Percentiles rank a stretch among this genome's conserved stretches.
phyloP scores from a whole-genome alignment of 2,329 filamentous ascomycete species.

The Purpureocillium lavendulum region DNA sequence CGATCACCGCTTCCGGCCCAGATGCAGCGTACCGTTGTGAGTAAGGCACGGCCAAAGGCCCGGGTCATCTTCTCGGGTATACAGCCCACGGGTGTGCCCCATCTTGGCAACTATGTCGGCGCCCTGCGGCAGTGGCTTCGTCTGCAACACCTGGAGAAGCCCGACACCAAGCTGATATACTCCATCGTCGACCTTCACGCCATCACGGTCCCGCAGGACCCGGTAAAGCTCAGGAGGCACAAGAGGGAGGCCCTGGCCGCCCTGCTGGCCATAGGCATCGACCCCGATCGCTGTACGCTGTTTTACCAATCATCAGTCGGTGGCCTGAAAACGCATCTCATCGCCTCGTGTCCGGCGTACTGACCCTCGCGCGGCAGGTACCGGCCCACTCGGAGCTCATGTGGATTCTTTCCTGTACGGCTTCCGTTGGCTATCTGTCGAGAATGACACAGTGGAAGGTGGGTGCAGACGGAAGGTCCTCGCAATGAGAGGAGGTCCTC shows the following conservation, averaged over 20 bases:
- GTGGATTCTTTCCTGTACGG: slow-evolving; percentile 92
- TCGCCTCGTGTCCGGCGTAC: background rate
- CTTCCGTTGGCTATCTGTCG: slow-evolving; percentile 86
- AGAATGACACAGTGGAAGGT: slow-evolving; percentile 99
- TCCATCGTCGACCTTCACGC: slow-evolving; percentile 92
- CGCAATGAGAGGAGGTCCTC: background rate
- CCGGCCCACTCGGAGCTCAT: slow-evolving; percentile 80
- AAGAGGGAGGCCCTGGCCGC: slow-evolving; percentile 71
- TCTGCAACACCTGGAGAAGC: slow-evolving; percentile 56
- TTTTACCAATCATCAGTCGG: slow-evolving; percentile 76
- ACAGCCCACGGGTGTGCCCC: slow-evolving; percentile 88
- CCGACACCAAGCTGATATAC: slow-evolving; percentile 59
- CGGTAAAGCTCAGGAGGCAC: slow-evolving; percentile 50
- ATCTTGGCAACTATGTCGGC: slow-evolving; percentile 91
- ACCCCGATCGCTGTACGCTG: slow-evolving; percentile 66
- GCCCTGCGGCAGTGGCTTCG: slow-evolving; percentile 80
- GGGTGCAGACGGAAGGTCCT: background rate
- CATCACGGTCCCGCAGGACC: slow-evolving; percentile 69
- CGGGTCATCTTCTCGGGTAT: slow-evolving; percentile 85
- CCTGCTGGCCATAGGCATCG: slow-evolving; percentile 74
- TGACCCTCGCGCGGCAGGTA: slow-evolving; percentile 37
- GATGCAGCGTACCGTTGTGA: background rate
- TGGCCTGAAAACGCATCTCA: slow-evolving; percentile 2
- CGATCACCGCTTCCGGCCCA: no score
- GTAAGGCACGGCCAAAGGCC: slow-evolving; percentile 4